A percentile compares a stretch with the other conserved stretches of the same genome.
phyloP scores from a whole-genome alignment of 441 rosid species.

The Bruguiera hainesii region DNA sequence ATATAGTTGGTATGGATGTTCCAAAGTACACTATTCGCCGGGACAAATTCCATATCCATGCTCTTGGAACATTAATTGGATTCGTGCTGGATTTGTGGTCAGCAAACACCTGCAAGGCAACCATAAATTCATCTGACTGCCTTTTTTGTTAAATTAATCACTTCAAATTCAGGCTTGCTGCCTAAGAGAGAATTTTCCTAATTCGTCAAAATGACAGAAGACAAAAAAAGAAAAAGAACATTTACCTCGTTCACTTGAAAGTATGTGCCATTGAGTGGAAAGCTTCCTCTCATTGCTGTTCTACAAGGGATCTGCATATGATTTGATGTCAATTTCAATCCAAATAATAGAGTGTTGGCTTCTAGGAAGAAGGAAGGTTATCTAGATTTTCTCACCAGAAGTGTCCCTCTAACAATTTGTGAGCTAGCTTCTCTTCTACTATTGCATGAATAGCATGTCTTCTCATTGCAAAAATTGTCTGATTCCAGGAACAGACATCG shows the following conservation, averaged over 20 bases:
- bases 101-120: constrained; percentile 75
- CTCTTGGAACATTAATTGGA: constrained; percentile 81
- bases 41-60: constrained; percentile 79
- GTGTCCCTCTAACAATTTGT: constrained; percentile 80
- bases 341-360: constrained; percentile 3
- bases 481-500: constrained; percentile 46
- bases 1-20: constrained; percentile 89
- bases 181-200: neutral
- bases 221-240: neutral
- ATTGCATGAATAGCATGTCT: constrained; percentile 75
- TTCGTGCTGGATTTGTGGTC: constrained; percentile 79
- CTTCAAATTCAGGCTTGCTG: constrained; percentile 8
- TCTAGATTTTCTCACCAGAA: constrained; percentile 54
- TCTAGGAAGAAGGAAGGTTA: neutral
- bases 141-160: constrained; percentile 14
- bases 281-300: constrained; percentile 98
- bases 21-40: constrained; percentile 90
- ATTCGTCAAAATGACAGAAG: neutral
- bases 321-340: constrained; percentile 14
- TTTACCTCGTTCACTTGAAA: constrained; percentile 94
- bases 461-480: constrained; percentile 55
- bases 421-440: constrained; percentile 68
- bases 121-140: constrained; percentile 13
- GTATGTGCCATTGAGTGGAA: constrained; percentile 94
- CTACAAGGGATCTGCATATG: constrained; percentile 83